Evolutionary conservation across 805 yeast species (phyloP), one percentile per base, ranked within the genome.

Genomic region (Yarrowia deformans): DNA sequence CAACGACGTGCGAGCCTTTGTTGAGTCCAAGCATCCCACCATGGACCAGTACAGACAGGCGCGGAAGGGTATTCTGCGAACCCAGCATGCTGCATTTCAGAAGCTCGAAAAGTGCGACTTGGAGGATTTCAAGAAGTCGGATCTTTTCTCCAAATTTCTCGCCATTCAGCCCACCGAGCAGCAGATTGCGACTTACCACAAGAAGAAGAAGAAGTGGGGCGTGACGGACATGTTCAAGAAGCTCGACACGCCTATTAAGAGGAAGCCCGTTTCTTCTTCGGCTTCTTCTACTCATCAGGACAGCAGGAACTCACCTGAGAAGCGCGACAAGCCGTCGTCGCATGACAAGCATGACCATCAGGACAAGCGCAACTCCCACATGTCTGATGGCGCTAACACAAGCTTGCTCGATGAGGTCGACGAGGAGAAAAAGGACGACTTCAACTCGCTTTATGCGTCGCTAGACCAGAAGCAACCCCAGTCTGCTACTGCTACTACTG

Each of bases 111-210:
- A 79, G 8, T 78, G 81, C 0, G 88, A 88, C 71, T 84, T 86
- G 71, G 82, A 81, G n/a, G 84, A 81, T 8, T 92, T 91, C 76
- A 86, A 86, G 72, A 79, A 78, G 42, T 88, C 93, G 0, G 86
- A 83, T 54, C 73, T 82, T 0, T 89, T 86, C 73, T 73, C 86
- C 63, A 83, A 86, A 69, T 79, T 48, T n/a, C 45, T 60, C 8
- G 66, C 66, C 14, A 60, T 60, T 14, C 66, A 60, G 37, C 66
- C 66, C 16, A 60, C 66, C 2, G 66, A 60, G 32, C 66, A 43
- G 32, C 66, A 60, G 42, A 45, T 60, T 45, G 52, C 40, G 5
- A 52, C 66, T 8, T 60, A 60, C 13, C 66, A 60, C 40, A 60
- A 60, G 37, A 43, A 45, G 42, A 60, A 60, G 50, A 60, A 60